Percentiles rank a stretch among this genome's conserved stretches.
Evolutionary conservation across 83 land plant species (phyloP).

Genomic region (Thuja plicata): DNA sequence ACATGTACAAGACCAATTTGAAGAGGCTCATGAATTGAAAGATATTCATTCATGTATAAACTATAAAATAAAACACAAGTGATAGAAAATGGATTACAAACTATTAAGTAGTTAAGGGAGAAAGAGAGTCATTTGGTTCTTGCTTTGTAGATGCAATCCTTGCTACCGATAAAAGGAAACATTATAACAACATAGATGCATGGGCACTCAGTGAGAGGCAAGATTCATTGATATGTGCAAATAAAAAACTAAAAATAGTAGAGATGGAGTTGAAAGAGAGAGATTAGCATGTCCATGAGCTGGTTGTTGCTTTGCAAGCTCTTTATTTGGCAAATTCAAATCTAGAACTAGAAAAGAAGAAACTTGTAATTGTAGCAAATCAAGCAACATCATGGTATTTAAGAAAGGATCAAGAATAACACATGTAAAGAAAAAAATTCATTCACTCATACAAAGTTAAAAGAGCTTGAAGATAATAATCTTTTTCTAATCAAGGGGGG

Average conservation of each 20-base stretch:
- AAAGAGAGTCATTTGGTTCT: background rate
- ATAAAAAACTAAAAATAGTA: background rate
- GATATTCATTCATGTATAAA: background rate
- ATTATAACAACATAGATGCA: background rate
- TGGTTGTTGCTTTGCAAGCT: background rate
- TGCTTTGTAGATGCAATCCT: constrained; percentile 12
- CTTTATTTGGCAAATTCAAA: background rate
- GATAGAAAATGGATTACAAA: background rate
- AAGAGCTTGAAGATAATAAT: constrained; percentile 12
- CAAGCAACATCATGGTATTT: background rate
- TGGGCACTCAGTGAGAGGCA: constrained; percentile 1
- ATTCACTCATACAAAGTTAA: constrained; percentile 21
- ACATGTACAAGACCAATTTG: constrained; percentile 6
- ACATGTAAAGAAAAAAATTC: background rate
- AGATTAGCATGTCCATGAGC: background rate
- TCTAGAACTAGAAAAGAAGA: background rate
- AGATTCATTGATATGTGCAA: background rate
- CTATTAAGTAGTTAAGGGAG: background rate
- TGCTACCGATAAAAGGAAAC: background rate
- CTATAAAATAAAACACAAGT: background rate
- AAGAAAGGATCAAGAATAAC: constrained; percentile 3
- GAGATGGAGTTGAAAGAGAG: constrained; percentile 1
- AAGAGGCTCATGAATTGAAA: constrained; percentile 1
- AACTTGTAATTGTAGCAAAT: constrained; percentile 7
- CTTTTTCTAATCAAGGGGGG: too few species aligned